Evolutionary conservation across 1,284 basidiomycete species (phyloP).

Genomic region (Hymenochaete sp.): DNA sequence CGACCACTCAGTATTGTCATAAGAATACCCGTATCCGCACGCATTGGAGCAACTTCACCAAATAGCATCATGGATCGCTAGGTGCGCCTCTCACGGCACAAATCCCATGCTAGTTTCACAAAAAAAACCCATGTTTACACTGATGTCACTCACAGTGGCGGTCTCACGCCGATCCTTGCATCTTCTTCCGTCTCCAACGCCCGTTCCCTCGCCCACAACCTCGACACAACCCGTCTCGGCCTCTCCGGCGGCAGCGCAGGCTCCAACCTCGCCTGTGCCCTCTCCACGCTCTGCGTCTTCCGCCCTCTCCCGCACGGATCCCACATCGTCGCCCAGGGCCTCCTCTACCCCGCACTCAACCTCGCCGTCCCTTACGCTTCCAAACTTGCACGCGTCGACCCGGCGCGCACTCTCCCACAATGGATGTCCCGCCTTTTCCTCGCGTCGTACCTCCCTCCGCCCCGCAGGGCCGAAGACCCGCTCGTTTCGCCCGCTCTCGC

Average conservation of each 20-base stretch:
- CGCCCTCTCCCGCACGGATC: constrained; percentile 17
- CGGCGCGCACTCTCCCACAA: constrained; percentile 20
- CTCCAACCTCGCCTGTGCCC: constrained; percentile 22
- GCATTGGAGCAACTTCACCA: constrained; percentile 21
- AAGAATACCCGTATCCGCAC: constrained; percentile 22
- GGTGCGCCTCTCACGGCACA: constrained; percentile 12
- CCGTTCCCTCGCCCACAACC: neutral
- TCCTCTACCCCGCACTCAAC: constrained; percentile 23
- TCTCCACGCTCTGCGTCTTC: constrained; percentile 17
- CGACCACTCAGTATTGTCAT: neutral
- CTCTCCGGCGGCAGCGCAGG: constrained; percentile 23
- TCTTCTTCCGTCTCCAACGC: constrained; percentile 9
- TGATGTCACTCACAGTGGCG: constrained; percentile 12
- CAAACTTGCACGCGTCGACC: constrained; percentile 21
- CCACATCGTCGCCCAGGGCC: constrained; percentile 17
- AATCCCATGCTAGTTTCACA: neutral
- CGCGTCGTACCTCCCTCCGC: constrained; percentile 21
- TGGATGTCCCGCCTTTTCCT: constrained; percentile 23
- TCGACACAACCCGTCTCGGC: constrained; percentile 21
- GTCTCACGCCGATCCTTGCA: constrained; percentile 10
- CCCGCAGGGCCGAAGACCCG: constrained; percentile 19
- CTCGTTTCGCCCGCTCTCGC: constrained; percentile 22
- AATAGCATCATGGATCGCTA: constrained; percentile 23
- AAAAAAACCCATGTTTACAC: neutral
- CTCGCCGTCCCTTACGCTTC: constrained; percentile 21